Conservation (phyloP, 2,329 filamentous ascomycete species). For the Aureobasidium mangrovei region DNA sequence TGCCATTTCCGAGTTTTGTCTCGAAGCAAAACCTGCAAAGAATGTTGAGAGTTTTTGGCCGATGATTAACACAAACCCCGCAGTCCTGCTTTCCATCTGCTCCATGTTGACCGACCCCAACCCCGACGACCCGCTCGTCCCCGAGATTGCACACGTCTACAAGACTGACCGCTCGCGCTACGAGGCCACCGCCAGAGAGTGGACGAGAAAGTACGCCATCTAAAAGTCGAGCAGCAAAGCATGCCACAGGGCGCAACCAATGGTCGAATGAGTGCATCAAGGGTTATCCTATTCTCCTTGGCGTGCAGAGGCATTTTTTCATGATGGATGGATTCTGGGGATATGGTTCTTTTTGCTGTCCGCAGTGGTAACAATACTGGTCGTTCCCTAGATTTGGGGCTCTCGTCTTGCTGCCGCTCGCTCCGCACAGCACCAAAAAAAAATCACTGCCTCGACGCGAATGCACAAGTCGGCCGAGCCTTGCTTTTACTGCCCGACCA, state of each 20-base stretch:
- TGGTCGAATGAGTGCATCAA: constrained; percentile 1
- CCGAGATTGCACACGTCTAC: constrained; percentile 99
- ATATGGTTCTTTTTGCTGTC: neutral
- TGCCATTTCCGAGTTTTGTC: neutral
- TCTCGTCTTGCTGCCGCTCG: neutral
- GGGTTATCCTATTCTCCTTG: neutral
- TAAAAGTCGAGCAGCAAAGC: constrained; percentile 35
- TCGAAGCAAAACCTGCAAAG: neutral
- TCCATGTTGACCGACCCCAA: constrained; percentile 99
- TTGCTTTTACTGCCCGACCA: constrained; percentile 13
- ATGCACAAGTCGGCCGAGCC: constrained; percentile 6
- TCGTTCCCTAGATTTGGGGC: neutral
- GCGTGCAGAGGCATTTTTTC: constrained; percentile 7
- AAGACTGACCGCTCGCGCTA: constrained; percentile 96
- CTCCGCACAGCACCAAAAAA: neutral
- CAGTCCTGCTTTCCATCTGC: constrained; percentile 96
- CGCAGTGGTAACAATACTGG: neutral
- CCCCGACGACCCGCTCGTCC: constrained; percentile 95
- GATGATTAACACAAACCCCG: constrained; percentile 19
- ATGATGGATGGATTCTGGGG: constrained; percentile 3
- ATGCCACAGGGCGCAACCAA: neutral
- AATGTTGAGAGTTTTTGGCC: neutral
- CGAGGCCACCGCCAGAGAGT: constrained; percentile 92
- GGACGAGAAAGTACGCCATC: constrained; percentile 98
- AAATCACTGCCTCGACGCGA: neutral